These are phyloP conservation scores for Acacia acuminata DNA, from an alignment of 306 rosid species.

Conservation along the genomic window DNA sequence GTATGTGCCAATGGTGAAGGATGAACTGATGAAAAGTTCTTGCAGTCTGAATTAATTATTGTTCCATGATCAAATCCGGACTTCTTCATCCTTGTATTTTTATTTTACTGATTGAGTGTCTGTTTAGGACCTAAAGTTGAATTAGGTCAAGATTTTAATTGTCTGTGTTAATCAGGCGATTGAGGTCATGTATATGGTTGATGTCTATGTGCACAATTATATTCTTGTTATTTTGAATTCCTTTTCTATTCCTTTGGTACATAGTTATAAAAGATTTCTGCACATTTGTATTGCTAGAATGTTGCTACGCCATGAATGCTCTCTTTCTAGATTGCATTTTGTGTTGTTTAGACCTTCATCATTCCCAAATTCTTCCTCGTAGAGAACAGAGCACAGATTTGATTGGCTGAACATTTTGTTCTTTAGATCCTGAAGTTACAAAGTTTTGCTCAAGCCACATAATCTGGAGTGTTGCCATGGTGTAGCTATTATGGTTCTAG, in stretches of 20 bases:
- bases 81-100: neutral
- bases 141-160: neutral
- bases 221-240: neutral
- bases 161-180: neutral
- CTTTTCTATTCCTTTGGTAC: too few species aligned
- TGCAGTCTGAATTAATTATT: conserved; percentile 1
- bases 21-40: neutral
- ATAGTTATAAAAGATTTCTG: too few species aligned
- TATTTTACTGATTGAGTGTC: neutral
- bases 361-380: too few species aligned
- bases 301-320: too few species aligned
- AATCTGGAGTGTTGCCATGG: neutral
- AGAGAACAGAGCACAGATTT: too few species aligned
- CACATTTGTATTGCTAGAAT: too few species aligned
- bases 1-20: neutral
- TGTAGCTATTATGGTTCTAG: neutral
- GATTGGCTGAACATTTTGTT: too few species aligned
- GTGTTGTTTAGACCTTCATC: too few species aligned
- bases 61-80: neutral
- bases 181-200: neutral
- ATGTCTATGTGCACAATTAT: neutral
- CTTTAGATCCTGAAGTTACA: too few species aligned
- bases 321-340: too few species aligned
- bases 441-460: too few species aligned
- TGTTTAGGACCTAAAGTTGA: neutral